Conservation (phyloP, 164 flowering plant genomes). For the Aristolochia californica region DNA sequence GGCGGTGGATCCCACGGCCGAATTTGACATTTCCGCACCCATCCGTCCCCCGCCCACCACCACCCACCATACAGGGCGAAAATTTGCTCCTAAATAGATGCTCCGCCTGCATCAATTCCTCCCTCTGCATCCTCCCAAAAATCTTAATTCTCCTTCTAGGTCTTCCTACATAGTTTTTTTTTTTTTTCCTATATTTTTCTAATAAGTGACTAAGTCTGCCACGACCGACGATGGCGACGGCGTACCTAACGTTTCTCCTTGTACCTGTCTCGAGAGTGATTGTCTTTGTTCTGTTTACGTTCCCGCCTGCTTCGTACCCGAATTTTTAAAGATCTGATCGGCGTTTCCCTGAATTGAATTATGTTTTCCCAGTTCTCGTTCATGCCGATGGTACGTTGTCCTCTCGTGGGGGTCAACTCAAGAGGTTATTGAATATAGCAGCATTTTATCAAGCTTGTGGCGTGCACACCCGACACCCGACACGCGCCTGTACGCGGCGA, state of each 20-base stretch:
- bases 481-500: too few relatives aligned
- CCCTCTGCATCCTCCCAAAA: not conserved
- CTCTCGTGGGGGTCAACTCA: slow-evolving; percentile 3
- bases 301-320: not conserved
- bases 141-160: not conserved
- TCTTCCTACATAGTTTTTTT: not conserved
- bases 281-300: not conserved
- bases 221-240: slow-evolving; percentile 28
- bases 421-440: too few relatives aligned
- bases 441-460: too few relatives aligned
- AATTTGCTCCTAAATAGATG: not conserved
- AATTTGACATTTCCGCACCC: slow-evolving; percentile 17
- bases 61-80: slow-evolving; percentile 13
- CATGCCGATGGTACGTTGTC: slow-evolving; percentile 24
- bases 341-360: not conserved
- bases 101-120: slow-evolving; percentile 4
- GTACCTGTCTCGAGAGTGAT: not conserved
- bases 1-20: slow-evolving; percentile 10
- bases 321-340: not conserved
- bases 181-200: not conserved
- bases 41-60: slow-evolving; percentile 13
- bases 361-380: not conserved
- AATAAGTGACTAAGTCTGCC: slow-evolving; percentile 2
- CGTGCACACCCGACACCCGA: too few relatives aligned
- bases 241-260: slow-evolving; percentile 18